Evolutionary conservation across 306 rosid species (phyloP), one percentile per base, ranked within the genome.

Genomic region (Ormosia emarginata): DNA sequence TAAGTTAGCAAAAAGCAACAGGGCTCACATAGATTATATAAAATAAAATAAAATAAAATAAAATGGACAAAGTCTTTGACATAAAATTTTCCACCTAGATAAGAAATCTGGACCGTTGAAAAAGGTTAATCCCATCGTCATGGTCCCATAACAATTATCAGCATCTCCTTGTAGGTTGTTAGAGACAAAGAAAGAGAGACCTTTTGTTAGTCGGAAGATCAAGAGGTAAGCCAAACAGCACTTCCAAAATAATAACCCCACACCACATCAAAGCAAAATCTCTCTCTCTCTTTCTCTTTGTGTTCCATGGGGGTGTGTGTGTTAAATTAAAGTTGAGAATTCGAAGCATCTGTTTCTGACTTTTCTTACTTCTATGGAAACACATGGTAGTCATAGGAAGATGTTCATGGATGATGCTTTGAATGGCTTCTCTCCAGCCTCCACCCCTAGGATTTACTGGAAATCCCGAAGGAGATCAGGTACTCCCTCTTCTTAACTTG

Each of bases 391-490:
- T 56, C 80, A 75, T 40, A 74, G 69, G 74, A 68, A 33, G 84
- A 88, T 84, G 90, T 86, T 41, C 0, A 79, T 64, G 30, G 90
- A 85, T 81, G 91, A 85, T 65, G 86, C 84, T 75, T 86, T 95
- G 67, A 86, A 89, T 39, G 89, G 87, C 10, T 96, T 96, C 85
- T 92, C 97, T 78, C 90, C 93, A 7, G 85, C 79, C 4, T 87
- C 97, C 32, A 81, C 96, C 29, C 89, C 99, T 56, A 86, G 71
- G 41, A 86, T 96, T 86, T 71, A 63, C 40, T 96, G 99, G 99
- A 96, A 93, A 81, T 90, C 94, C 70, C 88, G 99, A 78, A 88
- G 83, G 85, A 91, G 94, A 92, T 88, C 97, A 87, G 99, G 99
- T 95, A 85, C 12, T 41, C 5, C 32, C 11, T 3, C 8, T 8